Evolutionary conservation across 2,329 filamentous ascomycete genomes (phyloP).

Genomic region (Colletotrichum tropicicola): DNA sequence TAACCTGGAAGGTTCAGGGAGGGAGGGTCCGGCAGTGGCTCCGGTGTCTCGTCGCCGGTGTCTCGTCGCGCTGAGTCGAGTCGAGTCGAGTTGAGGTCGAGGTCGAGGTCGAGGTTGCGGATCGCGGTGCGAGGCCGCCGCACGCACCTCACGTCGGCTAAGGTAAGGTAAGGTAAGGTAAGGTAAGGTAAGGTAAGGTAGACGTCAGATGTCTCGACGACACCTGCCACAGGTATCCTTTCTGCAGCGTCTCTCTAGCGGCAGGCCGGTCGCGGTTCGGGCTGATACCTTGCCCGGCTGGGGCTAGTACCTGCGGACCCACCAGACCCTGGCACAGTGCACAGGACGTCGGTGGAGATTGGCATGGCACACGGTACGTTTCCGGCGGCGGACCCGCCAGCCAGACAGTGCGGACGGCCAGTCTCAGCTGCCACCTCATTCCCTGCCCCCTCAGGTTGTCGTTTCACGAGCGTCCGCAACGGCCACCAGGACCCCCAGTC

Average conservation of each 20-base stretch:
- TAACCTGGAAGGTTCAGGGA: conserved; percentile 17
- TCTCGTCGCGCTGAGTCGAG: neutral
- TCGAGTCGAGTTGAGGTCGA: neutral
- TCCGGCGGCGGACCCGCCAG: fast-evolving
- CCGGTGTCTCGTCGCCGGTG: conserved; percentile 5
- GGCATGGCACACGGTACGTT: neutral
- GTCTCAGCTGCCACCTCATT: conserved; percentile 22
- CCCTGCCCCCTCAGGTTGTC: conserved; percentile 23
- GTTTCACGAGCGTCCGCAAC: conserved; percentile 30
- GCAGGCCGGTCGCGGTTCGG: neutral
- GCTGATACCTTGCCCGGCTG: conserved; percentile 16
- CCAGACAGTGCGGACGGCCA: conserved; percentile 3
- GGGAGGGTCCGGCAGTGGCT: conserved; percentile 7
- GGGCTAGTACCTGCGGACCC: conserved; percentile 15
- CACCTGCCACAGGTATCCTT: conserved; percentile 30
- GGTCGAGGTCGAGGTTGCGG: neutral
- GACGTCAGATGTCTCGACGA: conserved; percentile 30
- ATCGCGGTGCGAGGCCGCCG: neutral
- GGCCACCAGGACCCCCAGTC: conserved; percentile 24
- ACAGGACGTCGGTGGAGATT: neutral
- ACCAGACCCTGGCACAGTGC: conserved; percentile 25
- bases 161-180: too few relatives aligned
- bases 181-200: too few relatives aligned
- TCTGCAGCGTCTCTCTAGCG: conserved; percentile 24
- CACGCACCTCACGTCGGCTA: conserved; percentile 19